A percentile compares a stretch with the other conserved stretches of the same genome.
Evolutionary conservation across 768 basidiomycete species (phyloP).

Genomic region (Suillus bovinus): DNA sequence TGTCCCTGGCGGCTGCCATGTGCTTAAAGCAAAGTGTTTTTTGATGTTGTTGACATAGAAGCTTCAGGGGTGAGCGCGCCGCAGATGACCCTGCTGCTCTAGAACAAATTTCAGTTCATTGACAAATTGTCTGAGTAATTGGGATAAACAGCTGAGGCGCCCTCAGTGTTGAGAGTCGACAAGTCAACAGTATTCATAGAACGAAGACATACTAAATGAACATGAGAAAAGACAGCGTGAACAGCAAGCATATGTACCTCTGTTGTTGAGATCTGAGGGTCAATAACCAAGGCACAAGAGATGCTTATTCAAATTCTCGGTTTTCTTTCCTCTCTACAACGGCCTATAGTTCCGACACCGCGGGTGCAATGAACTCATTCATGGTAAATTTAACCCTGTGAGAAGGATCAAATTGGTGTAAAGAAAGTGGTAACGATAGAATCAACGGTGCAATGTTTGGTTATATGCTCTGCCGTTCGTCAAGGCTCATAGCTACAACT

Average conservation of each 20-base stretch:
- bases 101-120: neutral
- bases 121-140: neutral
- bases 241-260: neutral
- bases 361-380: neutral
- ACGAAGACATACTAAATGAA: neutral
- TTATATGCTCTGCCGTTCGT: constrained; percentile 66
- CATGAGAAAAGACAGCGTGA: neutral
- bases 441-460: constrained; percentile 70
- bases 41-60: neutral
- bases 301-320: neutral
- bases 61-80: neutral
- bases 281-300: neutral
- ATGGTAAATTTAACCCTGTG: neutral
- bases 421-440: constrained; percentile 11
- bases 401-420: constrained; percentile 14
- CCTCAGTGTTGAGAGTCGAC: neutral
- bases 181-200: neutral
- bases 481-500: constrained; percentile 65
- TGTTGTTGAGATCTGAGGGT: neutral
- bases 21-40: neutral
- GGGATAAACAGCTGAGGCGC: neutral
- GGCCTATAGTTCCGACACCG: neutral
- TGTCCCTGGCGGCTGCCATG: neutral
- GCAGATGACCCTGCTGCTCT: neutral
- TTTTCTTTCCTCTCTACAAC: neutral